Percentiles rank a stretch among this genome's conserved stretches.
These are phyloP conservation scores for Raffaelea deltoideospora DNA, from an alignment of 2,329 filamentous ascomycete species.

Conservation along the genomic window DNA sequence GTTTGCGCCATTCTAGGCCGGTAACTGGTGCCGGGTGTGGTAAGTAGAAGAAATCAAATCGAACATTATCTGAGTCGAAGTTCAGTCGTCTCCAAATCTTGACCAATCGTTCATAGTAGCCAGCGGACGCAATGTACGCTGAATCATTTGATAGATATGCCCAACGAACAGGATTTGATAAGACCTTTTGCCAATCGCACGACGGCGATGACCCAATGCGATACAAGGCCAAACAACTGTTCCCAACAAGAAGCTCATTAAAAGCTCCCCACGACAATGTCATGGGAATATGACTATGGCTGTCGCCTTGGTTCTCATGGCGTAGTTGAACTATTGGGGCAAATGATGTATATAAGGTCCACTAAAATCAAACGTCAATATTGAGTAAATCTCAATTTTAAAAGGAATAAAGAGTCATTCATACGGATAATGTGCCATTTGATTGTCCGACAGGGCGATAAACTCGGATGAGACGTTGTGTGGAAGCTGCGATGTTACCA, in stretches of 20 bases:
- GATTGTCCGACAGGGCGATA: conserved; percentile 61
- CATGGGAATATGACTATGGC: conserved; percentile 12
- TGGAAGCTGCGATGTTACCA: conserved; percentile 73
- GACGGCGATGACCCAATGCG: conserved; percentile 30
- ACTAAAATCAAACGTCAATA: no score
- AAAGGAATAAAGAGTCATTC: no score
- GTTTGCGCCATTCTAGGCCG: conserved; percentile 70
- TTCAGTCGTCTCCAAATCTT: conserved; percentile 87
- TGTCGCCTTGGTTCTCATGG: conserved; percentile 17
- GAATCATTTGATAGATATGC: conserved; percentile 78
- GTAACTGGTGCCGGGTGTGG: conserved; percentile 73
- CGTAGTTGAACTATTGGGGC: conserved; percentile 2
- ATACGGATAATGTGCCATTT: conserved; percentile 53
- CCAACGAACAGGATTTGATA: conserved; percentile 60
- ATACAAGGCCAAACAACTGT: conserved; percentile 55
- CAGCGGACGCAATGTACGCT: conserved; percentile 69
- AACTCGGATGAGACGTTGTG: conserved; percentile 50
- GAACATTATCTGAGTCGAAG: conserved; percentile 67
- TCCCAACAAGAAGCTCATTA: conserved; percentile 72
- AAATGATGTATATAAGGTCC: conserved; percentile 42
- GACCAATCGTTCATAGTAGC: conserved; percentile 63
- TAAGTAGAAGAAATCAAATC: conserved; percentile 84
- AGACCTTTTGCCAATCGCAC: conserved; percentile 56
- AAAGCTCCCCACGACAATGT: conserved; percentile 72
- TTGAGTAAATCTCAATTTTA: no score